Evolutionary conservation across 1,139 yeast species (phyloP), one percentile per base, ranked within the genome.

Genomic region (Magnusiomyces fungicola): DNA sequence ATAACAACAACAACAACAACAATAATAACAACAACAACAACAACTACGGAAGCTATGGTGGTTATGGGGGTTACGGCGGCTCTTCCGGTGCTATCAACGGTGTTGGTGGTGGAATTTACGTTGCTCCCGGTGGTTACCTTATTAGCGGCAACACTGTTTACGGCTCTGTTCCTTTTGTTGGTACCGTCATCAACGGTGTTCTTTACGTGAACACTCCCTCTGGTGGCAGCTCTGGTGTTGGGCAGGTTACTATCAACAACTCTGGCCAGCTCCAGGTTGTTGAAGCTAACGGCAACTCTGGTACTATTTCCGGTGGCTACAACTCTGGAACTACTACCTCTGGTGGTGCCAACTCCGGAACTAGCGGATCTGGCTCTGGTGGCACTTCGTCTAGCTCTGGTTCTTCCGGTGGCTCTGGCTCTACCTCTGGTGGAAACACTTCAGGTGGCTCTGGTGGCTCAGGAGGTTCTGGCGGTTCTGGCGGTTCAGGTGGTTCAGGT

Each of bases 71-170:
- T 14, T 9, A 27, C 32, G 9, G 9, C 32, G 24, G 24, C 24
- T 9, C 39, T 19, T 9, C 16, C n/a, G n/a, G 10, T 40, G 14
- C 3, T 25, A 6, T 25, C 18, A 14, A n/a, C 43, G 34, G 19
- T 16, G 34, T 25, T n/a, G 34, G 22, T 7, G 23, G 23, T 6
- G 43, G 22, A 32, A 40, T 25, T 27, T 25, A 40, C 18, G 34
- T 40, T 40, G 43, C 32, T 2, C 43, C 43, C 19, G 43, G 43
- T 40, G 43, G 43, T 9, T 40, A 25, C 32, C 33, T 40, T 3
- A n/a, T 27, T 21, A 18, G 19, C 22, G 43, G 43, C 12, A 24
- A 25, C 19, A 27, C 30, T 18, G n/a, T 40, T 21, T 27, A 16
- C 18, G 43, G 43, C 5, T 40, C 34, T 21, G 23, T 40, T 25